Evolutionary conservation across 306 rosid species (phyloP), one percentile per base, ranked within the genome.

Genomic region (Purshia tridentata): DNA sequence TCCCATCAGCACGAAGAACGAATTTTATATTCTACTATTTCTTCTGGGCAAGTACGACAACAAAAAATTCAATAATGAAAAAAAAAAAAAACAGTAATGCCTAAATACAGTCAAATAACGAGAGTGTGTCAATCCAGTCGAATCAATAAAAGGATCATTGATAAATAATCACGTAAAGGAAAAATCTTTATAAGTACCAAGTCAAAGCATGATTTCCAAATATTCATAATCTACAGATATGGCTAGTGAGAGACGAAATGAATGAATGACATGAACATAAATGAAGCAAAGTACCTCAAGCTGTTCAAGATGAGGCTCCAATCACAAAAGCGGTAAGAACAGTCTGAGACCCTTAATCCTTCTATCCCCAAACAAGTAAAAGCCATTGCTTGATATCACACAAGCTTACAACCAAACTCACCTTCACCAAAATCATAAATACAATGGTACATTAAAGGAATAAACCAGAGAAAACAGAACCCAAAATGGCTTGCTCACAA

Each of bases 401-500:
- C 44, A 70, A 18, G 61, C 62, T 40, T 14, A 13, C 37, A 35
- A 50, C 54, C 51, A 67, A 67, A 67, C 64, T 41, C 68, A 16
- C 22, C 22, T 9, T 66, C 53, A 15, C 45, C 54, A 39, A 45
- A 64, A 65, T 19, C 60, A 64, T 42, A 73, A 11, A 6, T 52
- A n/a, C 35, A 64, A 22, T 11, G 13, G 6, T 16, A 9, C 48
- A 48, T 49, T 53, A 9, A 72, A 64, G 63, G 13, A 51, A 61
- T 2, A 57, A 46, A 58, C 63, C 64, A 82, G 56, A 80, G 80
- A 75, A 85, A 85, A 83, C 76, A 76, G 83, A 77, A 80, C 87
- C 75, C 76, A 79, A 79, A 70, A 74, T 77, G 84, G 88, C 79
- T 81, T 81, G 76, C 86, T 73, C 84, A 84, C 69, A 81, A 76